Evolutionary conservation across 768 basidiomycete genomes (phyloP).

Genomic region (Lanmaoa pseudosensibilis): DNA sequence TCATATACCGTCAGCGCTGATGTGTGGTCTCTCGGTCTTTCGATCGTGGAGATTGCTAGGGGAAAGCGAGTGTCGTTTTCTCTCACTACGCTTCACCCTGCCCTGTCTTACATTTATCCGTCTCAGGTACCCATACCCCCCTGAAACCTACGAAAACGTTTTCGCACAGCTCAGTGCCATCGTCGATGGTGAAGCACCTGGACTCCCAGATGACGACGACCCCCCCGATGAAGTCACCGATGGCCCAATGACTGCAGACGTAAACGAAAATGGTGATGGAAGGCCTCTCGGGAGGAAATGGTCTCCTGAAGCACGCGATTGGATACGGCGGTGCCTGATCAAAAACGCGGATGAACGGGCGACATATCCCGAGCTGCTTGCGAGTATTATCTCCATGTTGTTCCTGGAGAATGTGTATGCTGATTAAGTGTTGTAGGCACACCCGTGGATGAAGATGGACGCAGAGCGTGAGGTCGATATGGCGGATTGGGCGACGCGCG

Average conservation of each 20-base stretch:
- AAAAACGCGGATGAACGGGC: slow-evolving; percentile 81
- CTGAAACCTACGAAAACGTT: slow-evolving; percentile 95
- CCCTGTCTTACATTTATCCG: slow-evolving; percentile 1
- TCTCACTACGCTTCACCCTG: background rate
- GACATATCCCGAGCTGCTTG: slow-evolving; percentile 80
- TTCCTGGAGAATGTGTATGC: background rate
- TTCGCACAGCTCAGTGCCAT: slow-evolving; percentile 98
- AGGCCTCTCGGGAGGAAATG: slow-evolving; percentile 21
- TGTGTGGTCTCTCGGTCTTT: slow-evolving; percentile 95
- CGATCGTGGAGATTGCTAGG: slow-evolving; percentile 89
- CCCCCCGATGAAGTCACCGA: slow-evolving; percentile 11
- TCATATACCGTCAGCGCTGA: slow-evolving; percentile 96
- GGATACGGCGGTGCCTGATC: slow-evolving; percentile 75
- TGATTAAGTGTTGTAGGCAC: slow-evolving; percentile 45
- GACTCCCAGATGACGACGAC: slow-evolving; percentile 62
- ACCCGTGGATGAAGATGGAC: slow-evolving; percentile 76
- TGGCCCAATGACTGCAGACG: slow-evolving; percentile 5
- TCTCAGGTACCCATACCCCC: slow-evolving; percentile 84
- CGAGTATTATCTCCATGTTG: slow-evolving; percentile 32
- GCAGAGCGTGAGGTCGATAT: slow-evolving; percentile 70
- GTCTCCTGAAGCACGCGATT: slow-evolving; percentile 65
- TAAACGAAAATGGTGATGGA: slow-evolving; percentile 16
- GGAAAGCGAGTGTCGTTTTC: slow-evolving; percentile 44
- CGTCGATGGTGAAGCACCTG: slow-evolving; percentile 91
- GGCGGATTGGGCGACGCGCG: slow-evolving; percentile 73